Base-by-base conservation (phyloP, 768 basidiomycete species). In the Lactifluus piperatus region DNA sequence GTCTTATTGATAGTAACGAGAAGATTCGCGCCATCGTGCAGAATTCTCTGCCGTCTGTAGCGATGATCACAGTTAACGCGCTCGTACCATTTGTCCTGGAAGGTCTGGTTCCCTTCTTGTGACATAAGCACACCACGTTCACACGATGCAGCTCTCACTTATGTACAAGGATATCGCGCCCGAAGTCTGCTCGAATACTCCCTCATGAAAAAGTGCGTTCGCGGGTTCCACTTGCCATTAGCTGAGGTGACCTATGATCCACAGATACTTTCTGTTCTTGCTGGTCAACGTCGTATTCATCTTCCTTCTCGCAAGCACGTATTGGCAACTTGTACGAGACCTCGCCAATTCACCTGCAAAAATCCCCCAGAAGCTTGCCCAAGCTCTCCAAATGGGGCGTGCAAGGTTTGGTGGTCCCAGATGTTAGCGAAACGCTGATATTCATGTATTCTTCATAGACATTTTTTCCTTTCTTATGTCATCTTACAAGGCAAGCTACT, bases 181-280 rank as follows among this genome's bases (percentile, higher is more conserved):
- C 77, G 93, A 29, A 95, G 93, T 68, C 88, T 91, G 85, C 82
- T 97, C 36, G 95, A 98, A 68, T 94, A 91, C 66, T 92, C 92
- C 0, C 72, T 97, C 46, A 71, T 99, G 70, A 89, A 86, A 66
- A 98, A 97, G 93, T 97, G 60, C 57, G 82, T 73, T 49, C 2
- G 22, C 24, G 24, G 44, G 29, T 27, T 62, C 29, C 5, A 37
- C 14, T 51, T 56, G n/a, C 64, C 68, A 30, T 57, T 26, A 54
- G 46, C 4, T 8, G 24, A 32, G 22, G 41, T 26, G 36, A 37
- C 9, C 43, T 22, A 26, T 30, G 20, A 43, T 55, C 45, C 13
- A 22, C 68, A 97, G 93, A 79, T 97, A 97, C 70, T 93, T 94
- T 68, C 76, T 97, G 32, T 95, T 97, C 76, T 79, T 97, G 2